A percentile compares a stretch with the other conserved stretches of the same genome.
These are phyloP conservation scores for Eucalyptus decipiens DNA, from an alignment of 345 rosid genomes.

Conservation along the genomic window DNA sequence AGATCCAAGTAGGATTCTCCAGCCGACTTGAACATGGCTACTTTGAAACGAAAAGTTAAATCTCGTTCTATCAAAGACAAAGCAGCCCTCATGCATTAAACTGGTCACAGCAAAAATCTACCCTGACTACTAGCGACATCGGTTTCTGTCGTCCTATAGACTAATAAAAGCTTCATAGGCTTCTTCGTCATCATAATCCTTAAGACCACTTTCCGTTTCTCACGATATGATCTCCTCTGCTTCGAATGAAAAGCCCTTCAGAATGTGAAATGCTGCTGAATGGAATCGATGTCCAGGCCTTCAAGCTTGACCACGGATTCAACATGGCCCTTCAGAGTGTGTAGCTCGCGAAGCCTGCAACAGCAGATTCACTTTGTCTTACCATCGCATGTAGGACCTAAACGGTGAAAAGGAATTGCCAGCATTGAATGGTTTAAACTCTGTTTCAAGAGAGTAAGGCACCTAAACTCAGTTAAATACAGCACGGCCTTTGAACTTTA, in stretches of 20 bases:
- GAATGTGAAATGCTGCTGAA: slow-evolving; percentile 66
- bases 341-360: slow-evolving; percentile 61
- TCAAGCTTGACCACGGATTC: too few relatives aligned
- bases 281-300: slow-evolving; percentile 46
- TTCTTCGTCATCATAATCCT: slow-evolving; percentile 2
- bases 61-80: too few relatives aligned
- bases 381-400: not conserved
- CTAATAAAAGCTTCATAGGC: not conserved
- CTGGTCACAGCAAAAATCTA: too few relatives aligned
- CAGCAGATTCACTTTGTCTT: not conserved
- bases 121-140: not conserved
- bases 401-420: not conserved
- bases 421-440: not conserved
- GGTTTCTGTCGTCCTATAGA: not conserved
- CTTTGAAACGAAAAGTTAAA: too few relatives aligned
- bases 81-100: too few relatives aligned
- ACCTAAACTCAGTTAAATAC: not conserved
- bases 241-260: slow-evolving; percentile 4
- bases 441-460: not conserved
- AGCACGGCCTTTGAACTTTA: not conserved
- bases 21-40: too few relatives aligned
- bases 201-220: not conserved
- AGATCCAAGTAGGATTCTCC: too few relatives aligned
- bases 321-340: slow-evolving; percentile 61
- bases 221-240: not conserved